phyloP scores from a whole-genome alignment of 495 filamentous ascomycete genomes.

The Penicillium egyptiacum region DNA sequence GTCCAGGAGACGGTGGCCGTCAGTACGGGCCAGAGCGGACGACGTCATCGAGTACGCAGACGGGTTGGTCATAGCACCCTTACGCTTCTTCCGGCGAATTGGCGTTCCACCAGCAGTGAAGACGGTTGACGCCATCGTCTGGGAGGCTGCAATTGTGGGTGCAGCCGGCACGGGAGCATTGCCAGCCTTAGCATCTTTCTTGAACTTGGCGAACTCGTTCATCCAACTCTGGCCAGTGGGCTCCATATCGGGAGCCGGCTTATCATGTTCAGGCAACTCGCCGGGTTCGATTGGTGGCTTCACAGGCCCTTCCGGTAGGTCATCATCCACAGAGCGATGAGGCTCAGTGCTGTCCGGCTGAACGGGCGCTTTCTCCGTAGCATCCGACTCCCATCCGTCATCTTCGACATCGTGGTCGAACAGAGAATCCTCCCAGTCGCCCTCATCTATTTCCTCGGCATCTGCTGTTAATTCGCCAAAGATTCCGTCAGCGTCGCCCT shows the following conservation, averaged over 20 bases:
- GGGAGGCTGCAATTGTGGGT: slow-evolving; percentile 51
- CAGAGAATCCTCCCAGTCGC: slow-evolving; percentile 63
- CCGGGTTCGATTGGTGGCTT: slow-evolving; percentile 24
- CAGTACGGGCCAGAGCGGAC: slow-evolving; percentile 82
- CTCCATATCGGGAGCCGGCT: slow-evolving; percentile 40
- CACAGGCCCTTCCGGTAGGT: not conserved
- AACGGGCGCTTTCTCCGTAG: slow-evolving; percentile 71
- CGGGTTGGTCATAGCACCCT: slow-evolving; percentile 83
- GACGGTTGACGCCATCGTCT: slow-evolving; percentile 68
- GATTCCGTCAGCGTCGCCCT: slow-evolving; percentile 66
- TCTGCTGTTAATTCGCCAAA: slow-evolving; percentile 77
- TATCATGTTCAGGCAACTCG: slow-evolving; percentile 48
- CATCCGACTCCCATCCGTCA: slow-evolving; percentile 92
- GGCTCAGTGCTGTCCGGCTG: slow-evolving; percentile 42
- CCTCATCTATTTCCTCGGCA: slow-evolving; percentile 66
- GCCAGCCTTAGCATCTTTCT: slow-evolving; percentile 63
- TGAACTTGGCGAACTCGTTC: slow-evolving; percentile 85
- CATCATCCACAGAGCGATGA: slow-evolving; percentile 11
- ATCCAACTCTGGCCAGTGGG: slow-evolving; percentile 75
- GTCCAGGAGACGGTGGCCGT: slow-evolving; percentile 83
- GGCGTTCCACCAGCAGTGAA: slow-evolving; percentile 71
- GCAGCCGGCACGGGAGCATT: slow-evolving; percentile 43
- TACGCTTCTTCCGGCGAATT: slow-evolving; percentile 80
- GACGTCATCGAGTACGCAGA: slow-evolving; percentile 97
- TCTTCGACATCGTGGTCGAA: slow-evolving; percentile 63